Evolutionary conservation across 306 rosid genomes (phyloP).

Genomic region (Parietaria judaica): DNA sequence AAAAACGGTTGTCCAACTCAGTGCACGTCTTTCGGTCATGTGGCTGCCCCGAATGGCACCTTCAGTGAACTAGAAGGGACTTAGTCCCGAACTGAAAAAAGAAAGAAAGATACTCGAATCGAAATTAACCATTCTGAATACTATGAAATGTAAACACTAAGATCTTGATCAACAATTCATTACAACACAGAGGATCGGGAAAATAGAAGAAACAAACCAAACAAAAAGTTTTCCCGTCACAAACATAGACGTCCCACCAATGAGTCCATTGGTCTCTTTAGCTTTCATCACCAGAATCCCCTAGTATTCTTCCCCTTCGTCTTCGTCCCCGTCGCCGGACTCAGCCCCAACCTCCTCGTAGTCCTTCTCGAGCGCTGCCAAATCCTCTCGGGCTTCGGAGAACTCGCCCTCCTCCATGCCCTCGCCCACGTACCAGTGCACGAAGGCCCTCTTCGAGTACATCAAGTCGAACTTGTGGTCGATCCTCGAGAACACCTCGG

Average conservation of each 20-base stretch:
- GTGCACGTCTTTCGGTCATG: no score
- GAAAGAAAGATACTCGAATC: no score
- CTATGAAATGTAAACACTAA: no score
- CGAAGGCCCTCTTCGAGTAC: conserved; percentile 40
- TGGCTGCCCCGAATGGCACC: no score
- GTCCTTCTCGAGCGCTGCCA: conserved; percentile 42
- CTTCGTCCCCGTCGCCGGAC: conserved; percentile 41
- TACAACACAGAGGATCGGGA: no score
- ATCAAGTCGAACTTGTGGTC: conserved; percentile 41
- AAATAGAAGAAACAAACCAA: background rate
- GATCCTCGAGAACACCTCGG: conserved; percentile 37
- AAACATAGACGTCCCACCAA: conserved; percentile 15
- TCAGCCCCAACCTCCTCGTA: conserved; percentile 40
- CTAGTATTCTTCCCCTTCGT: conserved; percentile 37
- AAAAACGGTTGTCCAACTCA: no score
- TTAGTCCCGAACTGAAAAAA: no score
- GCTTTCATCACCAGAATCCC: background rate
- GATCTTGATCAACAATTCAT: no score
- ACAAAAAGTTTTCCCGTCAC: background rate
- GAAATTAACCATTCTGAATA: no score
- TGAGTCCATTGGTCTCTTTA: conserved; percentile 29
- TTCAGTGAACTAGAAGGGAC: no score
- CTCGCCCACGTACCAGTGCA: conserved; percentile 46
- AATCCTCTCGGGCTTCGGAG: conserved; percentile 35
- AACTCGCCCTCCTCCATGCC: conserved; percentile 48